These are phyloP conservation scores for Exophiala mesophila DNA, from an alignment of 2,329 filamentous ascomycete genomes.

Conservation along the genomic window DNA sequence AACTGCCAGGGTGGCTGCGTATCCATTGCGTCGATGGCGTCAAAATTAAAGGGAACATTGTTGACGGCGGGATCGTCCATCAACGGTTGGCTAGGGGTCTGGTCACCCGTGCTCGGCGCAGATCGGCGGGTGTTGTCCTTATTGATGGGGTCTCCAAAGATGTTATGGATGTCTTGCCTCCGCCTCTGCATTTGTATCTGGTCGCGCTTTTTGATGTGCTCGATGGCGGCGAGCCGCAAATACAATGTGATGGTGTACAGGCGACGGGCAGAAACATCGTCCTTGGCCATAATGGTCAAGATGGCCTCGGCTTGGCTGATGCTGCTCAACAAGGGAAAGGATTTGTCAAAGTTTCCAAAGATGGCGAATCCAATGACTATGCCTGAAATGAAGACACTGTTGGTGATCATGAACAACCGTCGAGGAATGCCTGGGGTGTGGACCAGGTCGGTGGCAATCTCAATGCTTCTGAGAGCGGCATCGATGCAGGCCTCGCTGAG, in stretches of 20 bases:
- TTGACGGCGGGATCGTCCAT: conserved; percentile 1
- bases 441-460: conserved; percentile 26
- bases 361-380: conserved; percentile 27
- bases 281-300: conserved; percentile 23
- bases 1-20: conserved; percentile 19
- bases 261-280: conserved; percentile 24
- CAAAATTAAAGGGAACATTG: conserved; percentile 9
- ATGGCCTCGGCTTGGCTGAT: conserved; percentile 25
- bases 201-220: conserved; percentile 36
- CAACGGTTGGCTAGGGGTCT: conserved; percentile 9
- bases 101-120: conserved; percentile 9
- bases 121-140: conserved; percentile 12
- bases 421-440: conserved; percentile 24
- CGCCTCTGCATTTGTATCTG: conserved; percentile 37
- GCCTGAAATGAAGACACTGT: conserved; percentile 25
- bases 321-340: conserved; percentile 27
- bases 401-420: conserved; percentile 25
- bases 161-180: conserved; percentile 38
- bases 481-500: conserved; percentile 41
- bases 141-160: conserved; percentile 34
- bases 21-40: conserved; percentile 9
- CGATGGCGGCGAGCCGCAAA: conserved; percentile 35
- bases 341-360: conserved; percentile 28
- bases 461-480: conserved; percentile 34
- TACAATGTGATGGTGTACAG: conserved; percentile 35